Percentiles rank a stretch among this genome's conserved stretches.
These are phyloP conservation scores for Epichloe bromicola DNA, from an alignment of 2,329 filamentous ascomycete species.

Conservation along the genomic window DNA sequence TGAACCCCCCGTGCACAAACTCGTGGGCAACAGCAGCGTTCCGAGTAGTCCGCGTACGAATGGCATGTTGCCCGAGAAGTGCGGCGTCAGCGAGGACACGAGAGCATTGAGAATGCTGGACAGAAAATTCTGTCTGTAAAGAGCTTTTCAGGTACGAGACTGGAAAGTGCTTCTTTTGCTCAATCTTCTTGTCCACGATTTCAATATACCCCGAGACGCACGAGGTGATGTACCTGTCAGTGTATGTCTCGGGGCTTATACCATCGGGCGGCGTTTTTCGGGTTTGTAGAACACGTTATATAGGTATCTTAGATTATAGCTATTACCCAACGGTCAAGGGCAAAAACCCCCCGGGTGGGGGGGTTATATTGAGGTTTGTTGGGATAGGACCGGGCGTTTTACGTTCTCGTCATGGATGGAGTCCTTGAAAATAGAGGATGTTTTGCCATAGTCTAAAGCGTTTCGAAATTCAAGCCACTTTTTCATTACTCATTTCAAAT, in stretches of 20 bases:
- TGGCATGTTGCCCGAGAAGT: slow-evolving; percentile 17
- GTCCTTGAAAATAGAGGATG: no score
- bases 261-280: not conserved
- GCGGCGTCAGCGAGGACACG: slow-evolving; percentile 47
- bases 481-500: no score
- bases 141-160: not conserved
- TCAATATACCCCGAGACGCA: not conserved
- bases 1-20: slow-evolving; percentile 32
- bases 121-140: slow-evolving; percentile 32
- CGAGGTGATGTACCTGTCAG: not conserved
- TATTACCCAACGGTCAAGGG: no score
- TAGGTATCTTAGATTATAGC: no score
- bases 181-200: not conserved
- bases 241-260: not conserved
- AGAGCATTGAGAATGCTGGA: slow-evolving; percentile 54
- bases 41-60: slow-evolving; percentile 25
- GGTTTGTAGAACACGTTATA: not conserved
- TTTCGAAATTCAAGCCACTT: no score
- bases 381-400: no score
- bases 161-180: not conserved
- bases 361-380: no score
- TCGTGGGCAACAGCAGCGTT: slow-evolving; percentile 27
- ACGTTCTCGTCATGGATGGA: no score
- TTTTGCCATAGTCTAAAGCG: no score
- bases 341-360: no score